A percentile compares a stretch with the other conserved stretches of the same genome.
These are phyloP conservation scores for Cyphellophora attinorum DNA, from an alignment of 2,329 filamentous ascomycete species.

Conservation along the genomic window DNA sequence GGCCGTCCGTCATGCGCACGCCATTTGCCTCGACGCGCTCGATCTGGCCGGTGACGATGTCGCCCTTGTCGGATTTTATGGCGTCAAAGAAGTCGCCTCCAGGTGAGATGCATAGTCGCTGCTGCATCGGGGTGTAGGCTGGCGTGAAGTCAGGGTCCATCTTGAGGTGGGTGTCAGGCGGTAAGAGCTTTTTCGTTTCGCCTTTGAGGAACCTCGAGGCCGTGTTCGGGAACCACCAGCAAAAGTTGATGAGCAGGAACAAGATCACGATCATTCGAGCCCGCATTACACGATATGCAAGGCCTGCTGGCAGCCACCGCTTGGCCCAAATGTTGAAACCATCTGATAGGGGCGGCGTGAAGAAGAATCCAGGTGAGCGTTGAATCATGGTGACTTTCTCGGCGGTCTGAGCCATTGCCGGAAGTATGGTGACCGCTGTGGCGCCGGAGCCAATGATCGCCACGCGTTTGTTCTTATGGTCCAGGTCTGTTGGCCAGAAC, in stretches of 20 bases:
- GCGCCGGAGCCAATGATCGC: conserved; percentile 70
- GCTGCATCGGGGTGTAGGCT: conserved; percentile 58
- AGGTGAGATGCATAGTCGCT: conserved; percentile 57
- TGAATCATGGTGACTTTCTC: conserved; percentile 68
- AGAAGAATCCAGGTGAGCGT: conserved; percentile 63
- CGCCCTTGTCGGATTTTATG: conserved; percentile 40
- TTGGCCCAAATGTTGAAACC: conserved; percentile 11
- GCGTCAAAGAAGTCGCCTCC: conserved; percentile 49
- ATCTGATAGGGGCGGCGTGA: conserved; percentile 22
- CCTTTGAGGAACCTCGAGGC: conserved; percentile 8
- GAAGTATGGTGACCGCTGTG: conserved; percentile 69
- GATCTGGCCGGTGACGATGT: conserved; percentile 48
- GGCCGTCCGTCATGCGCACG: conserved; percentile 37
- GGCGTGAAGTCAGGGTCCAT: conserved; percentile 42
- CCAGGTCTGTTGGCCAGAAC: conserved; percentile 63
- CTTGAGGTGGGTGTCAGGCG: neutral
- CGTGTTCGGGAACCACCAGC: conserved; percentile 14
- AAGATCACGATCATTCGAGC: conserved; percentile 12
- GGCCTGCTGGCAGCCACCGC: conserved; percentile 10
- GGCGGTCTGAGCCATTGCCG: conserved; percentile 56
- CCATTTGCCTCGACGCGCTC: conserved; percentile 38
- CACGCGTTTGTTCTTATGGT: conserved; percentile 58
- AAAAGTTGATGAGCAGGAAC: conserved; percentile 16
- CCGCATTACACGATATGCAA: conserved; percentile 13
- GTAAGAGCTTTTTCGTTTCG: neutral